Evolutionary conservation across 2,329 filamentous ascomycete genomes (phyloP).

Genomic region (Stylonectria norvegica): DNA sequence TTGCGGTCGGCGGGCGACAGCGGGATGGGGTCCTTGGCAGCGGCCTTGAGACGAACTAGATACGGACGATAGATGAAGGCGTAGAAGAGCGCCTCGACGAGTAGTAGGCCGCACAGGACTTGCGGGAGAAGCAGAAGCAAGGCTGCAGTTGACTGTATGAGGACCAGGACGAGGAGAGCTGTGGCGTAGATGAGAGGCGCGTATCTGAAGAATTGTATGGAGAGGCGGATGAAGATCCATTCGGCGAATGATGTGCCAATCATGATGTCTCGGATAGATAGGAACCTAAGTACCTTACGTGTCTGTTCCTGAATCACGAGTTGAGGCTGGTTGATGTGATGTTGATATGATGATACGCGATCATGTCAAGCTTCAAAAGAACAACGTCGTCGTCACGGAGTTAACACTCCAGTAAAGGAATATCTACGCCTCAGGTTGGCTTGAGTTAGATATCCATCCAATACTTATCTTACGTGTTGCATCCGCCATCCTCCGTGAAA

Average conservation of each 20-base stretch:
- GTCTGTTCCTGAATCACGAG: too few species aligned
- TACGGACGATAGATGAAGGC: constrained; percentile 43
- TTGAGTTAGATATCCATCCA: too few species aligned
- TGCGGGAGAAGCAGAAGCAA: constrained; percentile 13
- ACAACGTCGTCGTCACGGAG: too few species aligned
- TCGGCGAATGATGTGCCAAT: constrained; percentile 37
- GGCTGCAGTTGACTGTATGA: constrained; percentile 14
- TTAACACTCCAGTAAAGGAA: too few species aligned
- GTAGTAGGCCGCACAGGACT: constrained; percentile 29
- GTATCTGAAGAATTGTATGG: constrained; percentile 43
- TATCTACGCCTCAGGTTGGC: too few species aligned
- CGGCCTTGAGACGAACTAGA: constrained; percentile 34
- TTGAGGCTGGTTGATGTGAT: too few species aligned
- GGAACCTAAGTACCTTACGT: background rate
- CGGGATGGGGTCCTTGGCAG: constrained; percentile 40
- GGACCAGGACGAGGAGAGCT: constrained; percentile 26
- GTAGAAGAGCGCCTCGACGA: constrained; percentile 42
- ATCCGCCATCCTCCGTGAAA: too few species aligned
- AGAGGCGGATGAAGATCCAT: constrained; percentile 44
- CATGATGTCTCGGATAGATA: constrained; percentile 25
- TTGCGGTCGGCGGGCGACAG: constrained; percentile 46
- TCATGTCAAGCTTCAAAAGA: too few species aligned
- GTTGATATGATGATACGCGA: too few species aligned
- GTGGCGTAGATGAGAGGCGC: constrained; percentile 39
- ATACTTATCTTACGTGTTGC: too few species aligned